A percentile compares a stretch with the other conserved stretches of the same genome.
These are phyloP conservation scores for Puccinia triticina DNA, from an alignment of 1,284 basidiomycete species.

Conservation along the genomic window DNA sequence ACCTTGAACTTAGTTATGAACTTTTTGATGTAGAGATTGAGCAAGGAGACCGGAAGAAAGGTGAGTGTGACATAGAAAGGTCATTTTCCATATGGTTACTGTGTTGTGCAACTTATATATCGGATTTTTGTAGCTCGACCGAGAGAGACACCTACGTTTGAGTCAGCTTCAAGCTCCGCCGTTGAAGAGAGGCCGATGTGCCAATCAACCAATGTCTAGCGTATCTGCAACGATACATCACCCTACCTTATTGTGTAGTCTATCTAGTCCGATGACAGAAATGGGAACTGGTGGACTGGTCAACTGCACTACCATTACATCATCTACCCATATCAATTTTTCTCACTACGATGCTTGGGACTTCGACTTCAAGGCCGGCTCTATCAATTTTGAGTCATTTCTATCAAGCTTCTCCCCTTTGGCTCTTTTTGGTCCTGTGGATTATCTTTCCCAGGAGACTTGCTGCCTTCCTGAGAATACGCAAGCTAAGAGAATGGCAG, in stretches of 20 bases:
- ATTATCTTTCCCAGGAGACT: slow-evolving; percentile 34
- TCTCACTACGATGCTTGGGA: slow-evolving; percentile 27
- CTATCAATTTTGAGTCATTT: slow-evolving; percentile 44
- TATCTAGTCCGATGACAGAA: slow-evolving; percentile 28
- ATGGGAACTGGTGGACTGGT: slow-evolving; percentile 26
- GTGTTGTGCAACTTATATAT: background rate
- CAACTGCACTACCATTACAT: slow-evolving; percentile 44
- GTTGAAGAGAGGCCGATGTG: slow-evolving; percentile 14
- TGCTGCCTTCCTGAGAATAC: slow-evolving; percentile 17
- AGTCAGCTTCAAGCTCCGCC: slow-evolving; percentile 42
- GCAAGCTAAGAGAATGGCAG: background rate
- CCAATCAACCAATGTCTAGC: slow-evolving; percentile 15
- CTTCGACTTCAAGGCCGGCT: slow-evolving; percentile 34
- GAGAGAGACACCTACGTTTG: slow-evolving; percentile 41
- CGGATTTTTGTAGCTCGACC: slow-evolving; percentile 30
- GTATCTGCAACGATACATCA: slow-evolving; percentile 45
- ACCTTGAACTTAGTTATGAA: slow-evolving; percentile 17
- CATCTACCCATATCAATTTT: slow-evolving; percentile 37
- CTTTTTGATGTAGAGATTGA: slow-evolving; percentile 28
- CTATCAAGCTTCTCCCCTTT: slow-evolving; percentile 42
- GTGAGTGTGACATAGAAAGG: slow-evolving; percentile 9
- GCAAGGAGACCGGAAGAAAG: slow-evolving; percentile 48
- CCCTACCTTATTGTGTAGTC: slow-evolving; percentile 39
- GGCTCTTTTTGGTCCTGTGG: slow-evolving; percentile 24
- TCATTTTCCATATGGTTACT: background rate